These are phyloP conservation scores for Stephanodiscus minutulus DNA, from an alignment of 108 stramenopile species.

Conservation along the genomic window DNA sequence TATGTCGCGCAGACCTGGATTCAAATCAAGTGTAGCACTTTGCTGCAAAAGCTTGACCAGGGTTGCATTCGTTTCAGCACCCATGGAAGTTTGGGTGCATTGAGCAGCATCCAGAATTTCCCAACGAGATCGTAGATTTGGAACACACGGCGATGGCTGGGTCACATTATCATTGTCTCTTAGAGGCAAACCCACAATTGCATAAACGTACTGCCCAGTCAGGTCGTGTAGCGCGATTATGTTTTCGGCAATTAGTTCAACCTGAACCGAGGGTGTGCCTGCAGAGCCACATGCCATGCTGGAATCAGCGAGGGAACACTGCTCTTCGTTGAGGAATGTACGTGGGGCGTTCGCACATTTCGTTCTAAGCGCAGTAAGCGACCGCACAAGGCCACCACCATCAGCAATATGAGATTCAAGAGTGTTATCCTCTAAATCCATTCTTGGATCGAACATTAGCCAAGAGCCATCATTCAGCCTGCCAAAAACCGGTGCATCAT, in stretches of 20 bases:
- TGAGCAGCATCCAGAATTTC: slow-evolving; percentile 38
- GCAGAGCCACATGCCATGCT: slow-evolving; percentile 26
- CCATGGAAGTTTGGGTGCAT: slow-evolving; percentile 29
- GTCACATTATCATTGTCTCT: slow-evolving; percentile 19
- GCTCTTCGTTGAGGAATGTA: slow-evolving; percentile 50
- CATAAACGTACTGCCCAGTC: slow-evolving; percentile 44
- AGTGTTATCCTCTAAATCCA: slow-evolving; percentile 34
- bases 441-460: slow-evolving; percentile 33
- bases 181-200: slow-evolving; percentile 27
- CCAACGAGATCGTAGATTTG: slow-evolving; percentile 44
- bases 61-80: slow-evolving; percentile 28
- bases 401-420: slow-evolving; percentile 18
- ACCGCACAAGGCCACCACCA: slow-evolving; percentile 35
- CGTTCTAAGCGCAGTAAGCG: slow-evolving; percentile 28
- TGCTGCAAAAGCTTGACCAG: slow-evolving; percentile 26
- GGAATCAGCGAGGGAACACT: slow-evolving; percentile 36
- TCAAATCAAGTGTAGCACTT: slow-evolving; percentile 23
- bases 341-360: slow-evolving; percentile 49
- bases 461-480: slow-evolving; percentile 38
- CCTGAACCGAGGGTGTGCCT: slow-evolving; percentile 22
- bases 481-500: slow-evolving; percentile 35
- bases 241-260: slow-evolving; percentile 29
- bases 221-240: slow-evolving; percentile 24
- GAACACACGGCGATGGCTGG: slow-evolving; percentile 39
- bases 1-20: slow-evolving; percentile 34